Evolutionary conservation across 2,329 filamentous ascomycete genomes (phyloP).

Genomic region (Epichloe hybrida): DNA sequence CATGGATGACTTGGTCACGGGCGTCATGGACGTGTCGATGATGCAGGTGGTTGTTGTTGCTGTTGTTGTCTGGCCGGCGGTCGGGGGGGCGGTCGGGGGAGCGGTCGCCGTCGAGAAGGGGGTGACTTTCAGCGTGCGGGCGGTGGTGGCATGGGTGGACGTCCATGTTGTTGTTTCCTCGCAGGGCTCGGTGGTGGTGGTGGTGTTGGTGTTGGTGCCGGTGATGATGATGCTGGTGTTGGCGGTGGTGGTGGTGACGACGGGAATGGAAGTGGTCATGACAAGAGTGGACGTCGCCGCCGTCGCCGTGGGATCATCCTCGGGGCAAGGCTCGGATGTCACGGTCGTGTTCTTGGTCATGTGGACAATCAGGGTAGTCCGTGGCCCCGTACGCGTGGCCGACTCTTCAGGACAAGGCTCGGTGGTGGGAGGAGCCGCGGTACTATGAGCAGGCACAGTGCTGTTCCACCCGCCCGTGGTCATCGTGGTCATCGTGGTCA

Average conservation of each 20-base stretch:
- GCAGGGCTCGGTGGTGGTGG: not conserved
- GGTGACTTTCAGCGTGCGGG: not conserved
- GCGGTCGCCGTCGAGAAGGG: not conserved
- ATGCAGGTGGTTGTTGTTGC: constrained; percentile 7
- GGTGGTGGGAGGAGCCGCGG: not conserved
- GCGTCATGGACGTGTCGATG: constrained; percentile 21
- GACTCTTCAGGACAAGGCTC: not conserved
- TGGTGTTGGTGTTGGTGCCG: not conserved
- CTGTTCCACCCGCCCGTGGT: not conserved
- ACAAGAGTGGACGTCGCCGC: not conserved
- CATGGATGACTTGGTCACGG: constrained; percentile 15
- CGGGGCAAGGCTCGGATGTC: constrained; percentile 3
- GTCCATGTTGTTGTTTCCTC: constrained; percentile 1
- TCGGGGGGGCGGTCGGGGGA: not conserved
- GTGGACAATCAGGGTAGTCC: not conserved
- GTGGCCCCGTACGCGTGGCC: not conserved
- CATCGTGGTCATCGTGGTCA: too few species aligned
- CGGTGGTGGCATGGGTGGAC: not conserved
- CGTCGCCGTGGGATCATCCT: not conserved
- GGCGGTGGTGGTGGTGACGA: not conserved
- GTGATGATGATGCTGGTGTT: not conserved
- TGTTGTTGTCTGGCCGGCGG: not conserved
- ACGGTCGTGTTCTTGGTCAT: not conserved
- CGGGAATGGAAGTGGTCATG: not conserved
- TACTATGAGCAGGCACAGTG: too few species aligned